Evolutionary conservation across 2,329 filamentous ascomycete species (phyloP).

Genomic region (Thielaviopsis euricoi): DNA sequence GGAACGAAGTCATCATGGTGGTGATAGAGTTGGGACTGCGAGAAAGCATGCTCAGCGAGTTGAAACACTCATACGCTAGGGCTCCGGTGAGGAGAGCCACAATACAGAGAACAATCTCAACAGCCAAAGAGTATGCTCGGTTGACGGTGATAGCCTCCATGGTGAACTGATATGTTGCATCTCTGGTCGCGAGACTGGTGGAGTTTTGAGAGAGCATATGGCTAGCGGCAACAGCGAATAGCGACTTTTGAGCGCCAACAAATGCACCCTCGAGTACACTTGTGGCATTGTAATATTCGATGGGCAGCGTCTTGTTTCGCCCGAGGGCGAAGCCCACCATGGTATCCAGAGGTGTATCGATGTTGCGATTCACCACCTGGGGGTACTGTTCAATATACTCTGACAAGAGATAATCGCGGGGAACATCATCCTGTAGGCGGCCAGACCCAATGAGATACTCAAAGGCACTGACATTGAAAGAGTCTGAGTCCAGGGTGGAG

Average conservation of each 20-base stretch:
- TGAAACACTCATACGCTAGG: conserved; percentile 13
- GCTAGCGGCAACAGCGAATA: conserved; percentile 18
- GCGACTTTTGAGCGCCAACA: conserved; percentile 16
- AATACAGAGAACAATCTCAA: conserved; percentile 18
- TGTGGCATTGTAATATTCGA: conserved; percentile 7
- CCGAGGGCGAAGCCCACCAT: conserved; percentile 22
- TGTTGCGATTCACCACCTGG: conserved; percentile 2
- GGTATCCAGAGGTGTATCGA: conserved; percentile 16
- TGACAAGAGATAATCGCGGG: conserved; percentile 16
- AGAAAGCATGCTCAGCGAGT: conserved; percentile 10
- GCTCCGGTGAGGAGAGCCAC: conserved; percentile 13
- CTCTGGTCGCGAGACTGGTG: background rate
- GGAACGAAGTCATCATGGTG: conserved; percentile 13
- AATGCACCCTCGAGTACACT: conserved; percentile 13
- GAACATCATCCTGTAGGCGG: conserved; percentile 5
- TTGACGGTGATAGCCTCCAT: conserved; percentile 20
- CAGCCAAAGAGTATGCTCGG: conserved; percentile 16
- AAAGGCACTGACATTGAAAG: conserved; percentile 22
- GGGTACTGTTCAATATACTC: conserved; percentile 16
- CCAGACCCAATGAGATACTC: conserved; percentile 20
- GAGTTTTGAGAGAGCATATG: background rate
- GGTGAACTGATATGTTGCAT: background rate
- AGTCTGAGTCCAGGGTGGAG: background rate
- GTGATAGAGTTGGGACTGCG: conserved; percentile 17
- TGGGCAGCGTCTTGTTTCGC: background rate